Evolutionary conservation across 2,329 filamentous ascomycete genomes (phyloP), one percentile per base, ranked within the genome.

Genomic region (Colletotrichum godetiae): DNA sequence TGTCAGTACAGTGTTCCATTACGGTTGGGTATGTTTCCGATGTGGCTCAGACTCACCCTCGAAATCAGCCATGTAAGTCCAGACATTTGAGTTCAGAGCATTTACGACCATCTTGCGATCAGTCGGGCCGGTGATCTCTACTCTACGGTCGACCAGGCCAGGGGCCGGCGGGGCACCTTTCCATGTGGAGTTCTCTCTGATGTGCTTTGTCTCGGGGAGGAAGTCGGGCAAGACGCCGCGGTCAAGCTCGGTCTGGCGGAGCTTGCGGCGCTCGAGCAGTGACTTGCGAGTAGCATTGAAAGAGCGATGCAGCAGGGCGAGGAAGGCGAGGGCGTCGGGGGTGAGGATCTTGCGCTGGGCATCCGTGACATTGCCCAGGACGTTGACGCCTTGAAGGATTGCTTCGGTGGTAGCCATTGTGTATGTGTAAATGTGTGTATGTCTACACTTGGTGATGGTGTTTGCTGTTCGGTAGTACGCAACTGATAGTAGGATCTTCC

Each of bases 51-150:
- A 35, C 35, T 79, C 84, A 97, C 95, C 96, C 86, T 99, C 97
- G 78, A 99, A 97, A 85, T 99, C 97, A 60, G 97, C 97, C 97
- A 99, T 99, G 81, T 98, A 99, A 69, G 96, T 98, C 93, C 94
- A 98, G 29, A 98, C 97, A 80, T 98, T 91, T 58, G 96, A 93
- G 84, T 98, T 99, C 82, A 98, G 82, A 11, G 97, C 97, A 83
- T 99, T 99, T 75, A 98, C 94, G 60, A 98, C 95, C 97, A 99
- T 99, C 90, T 98, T 99, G 78, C 97, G 91, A 85, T 98, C 97
- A 7, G 95, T 98, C 1, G 97, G 97, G 10, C 97, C 97, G 5
- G 97, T 99, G 80, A 98, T 99, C 88, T 99, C 97, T 37, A 98
- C 94, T 74, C 97, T 92, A 76, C 97, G 93, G 86, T 99, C 97